Evolutionary conservation across 2,329 filamentous ascomycete genomes (phyloP).

Genomic region (Zasmidium angulare): DNA sequence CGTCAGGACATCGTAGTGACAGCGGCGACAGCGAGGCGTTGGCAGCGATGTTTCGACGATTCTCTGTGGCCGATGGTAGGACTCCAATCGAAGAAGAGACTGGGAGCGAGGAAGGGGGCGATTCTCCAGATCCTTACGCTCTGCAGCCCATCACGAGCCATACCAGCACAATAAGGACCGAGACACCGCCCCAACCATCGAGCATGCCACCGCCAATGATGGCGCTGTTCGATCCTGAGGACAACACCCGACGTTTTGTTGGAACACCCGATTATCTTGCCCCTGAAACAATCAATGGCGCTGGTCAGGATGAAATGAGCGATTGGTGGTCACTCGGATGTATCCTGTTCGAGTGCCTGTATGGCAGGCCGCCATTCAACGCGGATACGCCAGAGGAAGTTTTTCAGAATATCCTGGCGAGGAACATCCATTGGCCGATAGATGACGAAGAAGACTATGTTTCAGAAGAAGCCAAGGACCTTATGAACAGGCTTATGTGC

Average conservation of each 20-base stretch:
- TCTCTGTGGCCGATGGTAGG: conserved; percentile 56
- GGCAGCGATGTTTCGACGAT: conserved; percentile 74
- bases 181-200: conserved; percentile 60
- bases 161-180: conserved; percentile 38
- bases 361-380: conserved; percentile 91
- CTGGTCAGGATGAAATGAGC: conserved; percentile 94
- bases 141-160: conserved; percentile 62
- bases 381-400: conserved; percentile 86
- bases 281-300: conserved; percentile 92
- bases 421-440: conserved; percentile 89
- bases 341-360: conserved; percentile 95
- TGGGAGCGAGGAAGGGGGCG: conserved; percentile 65
- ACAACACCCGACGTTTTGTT: conserved; percentile 89
- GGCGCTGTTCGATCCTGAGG: conserved; percentile 93
- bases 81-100: conserved; percentile 73
- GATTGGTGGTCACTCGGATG: conserved; percentile 99
- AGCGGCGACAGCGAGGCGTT: conserved; percentile 87
- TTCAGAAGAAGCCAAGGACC: conserved; percentile 84
- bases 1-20: conserved; percentile 84
- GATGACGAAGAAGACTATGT: conserved; percentile 71
- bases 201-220: conserved; percentile 88
- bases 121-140: conserved; percentile 72
- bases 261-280: conserved; percentile 96
- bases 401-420: conserved; percentile 91
- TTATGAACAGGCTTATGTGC: conserved; percentile 90